Evolutionary conservation across 345 rosid species (phyloP).

Genomic region (Citrus glauca): DNA sequence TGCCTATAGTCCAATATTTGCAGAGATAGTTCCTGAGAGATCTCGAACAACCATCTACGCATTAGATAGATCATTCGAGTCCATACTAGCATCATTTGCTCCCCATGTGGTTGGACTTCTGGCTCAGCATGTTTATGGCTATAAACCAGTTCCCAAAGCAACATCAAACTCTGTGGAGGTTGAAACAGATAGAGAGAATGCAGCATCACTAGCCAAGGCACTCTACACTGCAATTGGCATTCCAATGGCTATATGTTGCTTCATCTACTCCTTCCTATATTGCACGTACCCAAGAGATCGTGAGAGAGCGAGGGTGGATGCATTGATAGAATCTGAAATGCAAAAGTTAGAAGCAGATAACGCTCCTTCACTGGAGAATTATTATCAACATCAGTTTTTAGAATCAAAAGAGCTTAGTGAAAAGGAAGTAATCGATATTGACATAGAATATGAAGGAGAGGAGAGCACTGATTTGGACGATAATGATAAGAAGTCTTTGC

Average conservation of each 20-base stretch:
- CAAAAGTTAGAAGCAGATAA: slow-evolving; percentile 28
- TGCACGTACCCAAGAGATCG: slow-evolving; percentile 75
- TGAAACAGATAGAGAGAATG: slow-evolving; percentile 63
- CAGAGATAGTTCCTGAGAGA: slow-evolving; percentile 89
- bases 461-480: slow-evolving; percentile 28
- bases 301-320: slow-evolving; percentile 73
- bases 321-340: slow-evolving; percentile 70
- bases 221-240: slow-evolving; percentile 68
- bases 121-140: slow-evolving; percentile 80
- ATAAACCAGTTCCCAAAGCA: slow-evolving; percentile 53
- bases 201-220: slow-evolving; percentile 72
- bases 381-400: background rate
- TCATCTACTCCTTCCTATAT: slow-evolving; percentile 76
- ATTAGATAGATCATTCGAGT: slow-evolving; percentile 68
- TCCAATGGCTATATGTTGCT: slow-evolving; percentile 71
- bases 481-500: slow-evolving; percentile 27
- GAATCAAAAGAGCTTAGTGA: slow-evolving; percentile 14
- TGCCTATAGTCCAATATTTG: slow-evolving; percentile 74
- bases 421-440: slow-evolving; percentile 16
- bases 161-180: slow-evolving; percentile 38
- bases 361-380: background rate
- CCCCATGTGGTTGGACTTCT: slow-evolving; percentile 76
- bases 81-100: slow-evolving; percentile 70
- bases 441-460: slow-evolving; percentile 21
- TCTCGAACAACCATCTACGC: slow-evolving; percentile 81